These are phyloP conservation scores for Metroxylon sagu DNA, from an alignment of 176 grass and related monocot genomes.

Conservation along the genomic window DNA sequence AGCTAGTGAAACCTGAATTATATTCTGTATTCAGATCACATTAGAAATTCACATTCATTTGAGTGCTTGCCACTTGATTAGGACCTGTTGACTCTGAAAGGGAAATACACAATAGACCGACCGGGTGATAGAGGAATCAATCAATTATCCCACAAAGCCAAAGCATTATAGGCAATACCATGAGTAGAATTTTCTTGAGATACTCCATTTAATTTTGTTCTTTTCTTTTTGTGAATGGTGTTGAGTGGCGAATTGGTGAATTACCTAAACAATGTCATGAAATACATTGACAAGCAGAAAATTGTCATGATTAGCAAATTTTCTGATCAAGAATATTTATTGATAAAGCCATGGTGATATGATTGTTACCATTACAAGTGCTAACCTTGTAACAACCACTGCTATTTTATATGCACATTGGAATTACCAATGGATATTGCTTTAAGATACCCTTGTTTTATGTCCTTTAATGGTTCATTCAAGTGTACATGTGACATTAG, in stretches of 20 bases:
- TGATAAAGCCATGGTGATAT: too few relatives aligned
- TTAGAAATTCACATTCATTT: constrained; percentile 2
- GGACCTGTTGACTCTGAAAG: constrained; percentile 93
- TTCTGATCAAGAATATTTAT: too few relatives aligned
- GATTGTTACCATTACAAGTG: too few relatives aligned
- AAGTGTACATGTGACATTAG: constrained; percentile 86
- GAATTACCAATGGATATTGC: too few relatives aligned
- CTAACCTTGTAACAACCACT: too few relatives aligned
- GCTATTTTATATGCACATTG: too few relatives aligned
- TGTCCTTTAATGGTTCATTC: constrained; percentile 18
- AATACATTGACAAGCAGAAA: too few relatives aligned
- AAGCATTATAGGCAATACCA: constrained; percentile 97
- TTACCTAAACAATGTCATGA: too few relatives aligned
- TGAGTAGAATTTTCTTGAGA: constrained; percentile 30
- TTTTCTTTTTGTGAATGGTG: too few relatives aligned
- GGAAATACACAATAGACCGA: constrained; percentile 56
- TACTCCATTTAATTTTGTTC: not conserved
- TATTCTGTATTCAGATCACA: not conserved
- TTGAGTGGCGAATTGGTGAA: too few relatives aligned
- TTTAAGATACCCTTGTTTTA: not conserved
- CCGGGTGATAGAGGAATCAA: constrained; percentile 77
- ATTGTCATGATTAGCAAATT: too few relatives aligned
- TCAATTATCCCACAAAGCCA: constrained; percentile 94
- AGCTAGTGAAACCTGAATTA: constrained; percentile 31
- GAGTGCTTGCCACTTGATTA: constrained; percentile 28